Percentiles rank a stretch among this genome's conserved stretches.
Conservation (phyloP, 2,329 filamentous ascomycete species). For the Fusarium cyanostomum region DNA sequence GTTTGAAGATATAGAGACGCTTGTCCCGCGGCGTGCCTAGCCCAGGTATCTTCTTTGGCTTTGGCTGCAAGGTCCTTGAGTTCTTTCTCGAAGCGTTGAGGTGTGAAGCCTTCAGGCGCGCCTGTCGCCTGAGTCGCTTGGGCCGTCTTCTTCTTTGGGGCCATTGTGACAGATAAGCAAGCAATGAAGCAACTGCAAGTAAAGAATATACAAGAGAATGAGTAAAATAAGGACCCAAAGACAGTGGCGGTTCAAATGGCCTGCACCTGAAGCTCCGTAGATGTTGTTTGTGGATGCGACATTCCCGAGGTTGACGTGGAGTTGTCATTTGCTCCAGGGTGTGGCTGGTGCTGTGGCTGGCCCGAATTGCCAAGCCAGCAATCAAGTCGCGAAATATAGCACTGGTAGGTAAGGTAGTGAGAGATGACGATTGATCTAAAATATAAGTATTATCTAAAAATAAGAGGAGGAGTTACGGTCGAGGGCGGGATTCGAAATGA, state of each 20-base stretch:
- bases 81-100: constrained; percentile 64
- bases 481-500: too few species aligned
- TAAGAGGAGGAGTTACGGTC: too few species aligned
- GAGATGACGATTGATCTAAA: background rate
- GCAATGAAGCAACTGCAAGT: constrained; percentile 1
- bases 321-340: constrained; percentile 20
- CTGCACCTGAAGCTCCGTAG: constrained; percentile 46
- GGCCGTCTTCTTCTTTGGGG: constrained; percentile 32
- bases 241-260: constrained; percentile 43
- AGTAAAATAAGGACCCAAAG: constrained; percentile 1
- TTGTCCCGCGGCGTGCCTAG: constrained; percentile 50
- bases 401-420: too few species aligned
- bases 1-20: constrained; percentile 50
- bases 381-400: background rate
- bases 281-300: constrained; percentile 31
- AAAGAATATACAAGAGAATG: background rate
- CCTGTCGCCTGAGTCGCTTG: constrained; percentile 33
- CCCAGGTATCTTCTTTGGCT: constrained; percentile 46
- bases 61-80: constrained; percentile 61
- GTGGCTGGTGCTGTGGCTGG: constrained; percentile 39
- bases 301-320: constrained; percentile 38
- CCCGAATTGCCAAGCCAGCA: constrained; percentile 6
- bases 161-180: constrained; percentile 23
- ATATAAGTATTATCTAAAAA: too few species aligned
- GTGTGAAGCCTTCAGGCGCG: constrained; percentile 52